Evolutionary conservation across 306 rosid genomes (phyloP).

Genomic region (Abrus pulchellus): DNA sequence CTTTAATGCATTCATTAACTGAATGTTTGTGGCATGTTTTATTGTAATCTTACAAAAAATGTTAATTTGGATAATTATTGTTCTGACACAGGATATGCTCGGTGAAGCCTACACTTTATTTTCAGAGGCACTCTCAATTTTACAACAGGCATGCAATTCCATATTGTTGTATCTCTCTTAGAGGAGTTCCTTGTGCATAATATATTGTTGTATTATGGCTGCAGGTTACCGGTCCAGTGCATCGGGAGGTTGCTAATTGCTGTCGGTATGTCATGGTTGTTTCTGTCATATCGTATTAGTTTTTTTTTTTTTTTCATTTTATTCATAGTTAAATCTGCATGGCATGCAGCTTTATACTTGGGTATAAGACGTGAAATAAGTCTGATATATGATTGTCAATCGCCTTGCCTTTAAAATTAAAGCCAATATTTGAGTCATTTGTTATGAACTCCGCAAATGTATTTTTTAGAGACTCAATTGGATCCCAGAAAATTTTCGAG

Average conservation of each 20-base stretch:
- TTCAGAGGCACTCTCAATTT: constrained; percentile 81
- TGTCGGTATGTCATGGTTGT: constrained; percentile 68
- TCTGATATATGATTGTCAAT: constrained; percentile 2
- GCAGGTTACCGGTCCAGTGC: constrained; percentile 95
- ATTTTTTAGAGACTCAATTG: not conserved
- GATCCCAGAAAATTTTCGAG: not conserved
- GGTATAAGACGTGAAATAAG: constrained; percentile 5
- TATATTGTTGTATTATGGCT: constrained; percentile 31
- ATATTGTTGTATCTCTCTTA: constrained; percentile 17
- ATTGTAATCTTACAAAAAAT: constrained; percentile 1
- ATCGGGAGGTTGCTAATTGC: constrained; percentile 91
- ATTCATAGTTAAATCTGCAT: constrained; percentile 7
- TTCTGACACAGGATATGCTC: constrained; percentile 73
- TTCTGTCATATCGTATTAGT: not conserved
- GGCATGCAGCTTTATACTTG: not conserved
- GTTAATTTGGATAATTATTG: constrained; percentile 1
- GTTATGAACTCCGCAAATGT: not conserved
- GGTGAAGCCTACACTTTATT: constrained; percentile 80
- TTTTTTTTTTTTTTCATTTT: not conserved
- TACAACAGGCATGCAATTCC: constrained; percentile 74
- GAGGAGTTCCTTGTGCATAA: constrained; percentile 25
- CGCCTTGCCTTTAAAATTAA: not conserved
- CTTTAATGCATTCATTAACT: not conserved
- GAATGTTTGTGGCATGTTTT: constrained; percentile 20
- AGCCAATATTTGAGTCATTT: not conserved